Percentiles rank a stretch among this genome's conserved stretches.
phyloP scores from a whole-genome alignment of 176 grass and related monocot genomes.

The Tuctoria greenei region DNA sequence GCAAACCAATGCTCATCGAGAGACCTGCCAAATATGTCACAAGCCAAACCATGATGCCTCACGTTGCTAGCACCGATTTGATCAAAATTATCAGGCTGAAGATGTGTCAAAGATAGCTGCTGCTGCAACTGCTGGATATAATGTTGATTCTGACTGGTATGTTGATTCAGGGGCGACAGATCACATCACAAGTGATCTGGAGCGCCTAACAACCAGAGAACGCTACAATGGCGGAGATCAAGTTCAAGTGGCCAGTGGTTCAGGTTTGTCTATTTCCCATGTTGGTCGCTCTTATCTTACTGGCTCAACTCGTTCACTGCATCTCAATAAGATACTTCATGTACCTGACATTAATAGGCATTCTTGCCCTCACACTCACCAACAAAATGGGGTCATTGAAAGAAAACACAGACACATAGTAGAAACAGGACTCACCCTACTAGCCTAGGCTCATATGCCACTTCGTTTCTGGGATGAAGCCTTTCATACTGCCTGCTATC shows the following conservation, averaged over 20 bases:
- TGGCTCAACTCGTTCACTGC: not conserved
- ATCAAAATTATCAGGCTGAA: too few relatives aligned
- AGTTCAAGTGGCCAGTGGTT: not conserved
- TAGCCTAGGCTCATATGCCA: not conserved
- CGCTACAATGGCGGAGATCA: not conserved
- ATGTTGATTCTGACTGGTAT: not conserved
- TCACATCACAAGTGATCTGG: not conserved
- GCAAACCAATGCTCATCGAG: too few relatives aligned
- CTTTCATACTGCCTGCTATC: not conserved
- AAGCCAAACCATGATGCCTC: too few relatives aligned
- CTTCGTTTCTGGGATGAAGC: not conserved
- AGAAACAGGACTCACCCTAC: not conserved
- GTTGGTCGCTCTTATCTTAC: not conserved
- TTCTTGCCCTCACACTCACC: not conserved
- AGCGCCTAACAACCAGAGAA: not conserved
- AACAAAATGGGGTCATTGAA: not conserved
- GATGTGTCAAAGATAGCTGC: too few relatives aligned
- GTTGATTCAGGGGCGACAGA: not conserved
- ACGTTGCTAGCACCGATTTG: too few relatives aligned
- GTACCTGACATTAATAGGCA: not conserved
- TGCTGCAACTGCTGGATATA: not conserved
- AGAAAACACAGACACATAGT: not conserved
- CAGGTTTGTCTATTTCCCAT: not conserved
- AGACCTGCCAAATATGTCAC: too few relatives aligned
- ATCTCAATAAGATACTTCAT: not conserved